Evolutionary conservation across 352 stramenopile species (phyloP), one percentile per base, ranked within the genome.

Genomic region (Pythium dissotocum): DNA sequence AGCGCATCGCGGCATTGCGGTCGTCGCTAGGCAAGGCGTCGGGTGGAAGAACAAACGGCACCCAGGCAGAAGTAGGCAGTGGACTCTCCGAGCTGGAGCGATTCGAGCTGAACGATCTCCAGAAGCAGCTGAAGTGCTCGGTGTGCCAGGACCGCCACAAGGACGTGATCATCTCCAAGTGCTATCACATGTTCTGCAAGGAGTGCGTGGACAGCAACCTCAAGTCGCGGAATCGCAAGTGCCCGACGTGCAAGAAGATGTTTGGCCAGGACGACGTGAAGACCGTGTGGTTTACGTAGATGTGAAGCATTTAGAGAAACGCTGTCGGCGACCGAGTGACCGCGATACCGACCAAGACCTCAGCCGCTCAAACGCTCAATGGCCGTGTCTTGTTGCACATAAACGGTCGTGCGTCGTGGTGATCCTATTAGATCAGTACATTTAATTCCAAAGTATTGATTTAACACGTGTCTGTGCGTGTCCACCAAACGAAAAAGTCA

Each of bases 241-340:
- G 88, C 62, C 88, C 88, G 16, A 94, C 85, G 40, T 96, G 88
- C 82, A 96, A 94, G 73, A 94, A 93, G 77, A 96, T 96, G 88
- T 96, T 93, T 77, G 88, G 88, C 40, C 86, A 94, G 58, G 88
- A 96, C 68, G 88, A 96, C 54, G 80, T 96, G 61, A 96, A 96
- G 73, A 76, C 69, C 26, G 85, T 93, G 16, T 96, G 85, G 84
- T 88, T 91, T 67, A 92, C 87, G 55, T 95, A 89, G 70, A 44
- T 30, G 48, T 35, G 21, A 9, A 35, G 32, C 26, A 7, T n/a
- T 32, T 7, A 12, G 10, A 6, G 16, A 35, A 59, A 24, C 5
- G 49, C 36, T 16, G 36, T 44, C 36, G 36, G 16, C 36, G 36
- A 16, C 7, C 36, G 36, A 44, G 36, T 44, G 36, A 14, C 21